Evolutionary conservation across 371 early-diverging fungal genomes (phyloP), one percentile per base, ranked within the genome.

Genomic region (Mucor lusitanicus): DNA sequence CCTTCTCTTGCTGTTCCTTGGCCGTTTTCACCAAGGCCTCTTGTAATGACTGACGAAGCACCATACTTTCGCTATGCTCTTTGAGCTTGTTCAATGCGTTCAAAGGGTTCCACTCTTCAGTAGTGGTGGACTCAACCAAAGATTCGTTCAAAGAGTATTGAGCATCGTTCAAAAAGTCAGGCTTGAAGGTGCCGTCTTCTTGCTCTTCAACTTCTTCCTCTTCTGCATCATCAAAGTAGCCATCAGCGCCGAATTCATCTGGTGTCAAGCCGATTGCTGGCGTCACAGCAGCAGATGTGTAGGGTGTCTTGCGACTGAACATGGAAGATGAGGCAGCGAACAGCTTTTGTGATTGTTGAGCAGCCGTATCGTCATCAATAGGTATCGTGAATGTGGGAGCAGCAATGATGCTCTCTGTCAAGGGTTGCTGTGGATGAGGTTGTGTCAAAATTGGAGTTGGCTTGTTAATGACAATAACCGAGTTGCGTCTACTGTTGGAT

Each of bases 271-370:
- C 25, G 12, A 42, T 35, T 0, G 63, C 72, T 15, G 74, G 74
- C 30, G 74, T 67, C 6, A 46, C 70, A 61, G 74, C 70, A 39
- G 74, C 74, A 53, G 74, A 73, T 13, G 74, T 73, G 46, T 73
- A 73, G 13, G 74, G 74, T 6, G 74, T 73, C 25, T 73, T 73
- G 3, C 59, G 57, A 15, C 30, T 67, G 37, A 15, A 57, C 1
- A 30, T 27, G 0, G 67, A 56, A 4, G 56, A 42, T 23, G 44
- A 42, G 6, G 40, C 39, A 50, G 70, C 74, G 64, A 59, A 73
- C 3, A 70, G 19, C n/a, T 61, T 69, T 1, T 59, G 30, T 1
- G 73, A 44, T 27, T 73, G 70, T 35, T 65, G 37, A 12, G 30
- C 23, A 15, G 44, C 6, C n/a, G 39, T 27, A 19, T 11, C 8